These are phyloP conservation scores for Hordeum marinum DNA, from an alignment of 176 grass and related monocot genomes.

Conservation along the genomic window DNA sequence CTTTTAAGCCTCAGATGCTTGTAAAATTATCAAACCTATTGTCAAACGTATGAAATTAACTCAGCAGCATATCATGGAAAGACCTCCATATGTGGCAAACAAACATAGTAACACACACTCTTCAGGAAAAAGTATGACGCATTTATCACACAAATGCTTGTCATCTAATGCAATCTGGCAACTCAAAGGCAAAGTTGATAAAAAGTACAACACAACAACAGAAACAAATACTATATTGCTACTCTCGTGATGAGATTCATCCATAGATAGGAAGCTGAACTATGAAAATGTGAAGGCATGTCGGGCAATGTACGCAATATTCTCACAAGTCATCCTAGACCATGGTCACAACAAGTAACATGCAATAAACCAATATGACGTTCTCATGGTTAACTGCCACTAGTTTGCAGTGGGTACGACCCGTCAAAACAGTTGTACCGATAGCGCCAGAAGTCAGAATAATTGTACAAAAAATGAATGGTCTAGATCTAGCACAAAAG, in stretches of 20 bases:
- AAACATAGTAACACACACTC: constrained; percentile 30
- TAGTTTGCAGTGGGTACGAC: background rate
- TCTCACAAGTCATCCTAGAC: background rate
- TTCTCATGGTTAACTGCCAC: background rate
- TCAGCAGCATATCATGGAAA: background rate
- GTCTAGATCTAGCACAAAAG: too few relatives aligned
- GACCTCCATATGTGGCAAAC: constrained; percentile 5
- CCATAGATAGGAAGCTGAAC: constrained; percentile 28
- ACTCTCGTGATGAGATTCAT: background rate
- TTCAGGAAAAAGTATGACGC: background rate
- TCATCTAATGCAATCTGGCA: constrained; percentile 12
- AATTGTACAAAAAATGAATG: background rate
- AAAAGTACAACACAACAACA: background rate
- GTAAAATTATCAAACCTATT: background rate
- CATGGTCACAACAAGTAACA: background rate
- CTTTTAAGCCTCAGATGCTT: background rate
- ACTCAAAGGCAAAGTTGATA: background rate
- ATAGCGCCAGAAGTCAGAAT: background rate
- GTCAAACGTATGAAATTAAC: constrained; percentile 26
- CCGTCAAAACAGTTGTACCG: background rate
- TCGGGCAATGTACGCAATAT: constrained; percentile 14
- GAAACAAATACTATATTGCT: background rate
- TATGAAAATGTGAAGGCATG: background rate
- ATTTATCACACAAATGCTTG: background rate
- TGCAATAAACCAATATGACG: background rate